A percentile compares a stretch with the other conserved stretches of the same genome.
phyloP scores from a whole-genome alignment of 2,329 filamentous ascomycete species.

The Arthrobotrys entomopaga region DNA sequence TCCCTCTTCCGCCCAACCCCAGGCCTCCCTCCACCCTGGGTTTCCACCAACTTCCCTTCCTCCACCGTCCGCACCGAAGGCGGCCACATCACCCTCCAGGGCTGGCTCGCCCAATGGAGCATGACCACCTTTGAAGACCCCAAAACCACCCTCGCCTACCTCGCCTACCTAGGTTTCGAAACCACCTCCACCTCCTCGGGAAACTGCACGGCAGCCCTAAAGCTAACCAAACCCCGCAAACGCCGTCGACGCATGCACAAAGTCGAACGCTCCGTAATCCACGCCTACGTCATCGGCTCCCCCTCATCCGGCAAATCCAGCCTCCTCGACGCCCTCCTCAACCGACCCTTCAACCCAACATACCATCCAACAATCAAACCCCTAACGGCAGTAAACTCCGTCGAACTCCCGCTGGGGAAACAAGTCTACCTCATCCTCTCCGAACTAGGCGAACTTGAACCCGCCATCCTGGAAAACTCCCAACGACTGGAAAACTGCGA shows the following conservation, averaged over 20 bases:
- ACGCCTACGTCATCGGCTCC: conserved; percentile 90
- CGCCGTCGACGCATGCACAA: conserved; percentile 81
- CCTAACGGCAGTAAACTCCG: conserved; percentile 91
- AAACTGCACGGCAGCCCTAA: conserved; percentile 82
- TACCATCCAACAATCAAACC: conserved; percentile 97
- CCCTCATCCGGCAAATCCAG: conserved; percentile 85
- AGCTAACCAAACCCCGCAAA: conserved; percentile 91
- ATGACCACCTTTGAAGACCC: conserved; percentile 99
- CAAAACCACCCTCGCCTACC: conserved; percentile 92
- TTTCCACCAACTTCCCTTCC: conserved; percentile 86
- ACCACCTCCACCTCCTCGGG: conserved; percentile 75
- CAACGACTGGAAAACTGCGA: conserved; percentile 92
- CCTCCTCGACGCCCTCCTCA: conserved; percentile 89
- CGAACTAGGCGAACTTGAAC: conserved; percentile 94
- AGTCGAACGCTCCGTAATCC: conserved; percentile 91
- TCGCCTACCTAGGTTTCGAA: conserved; percentile 96
- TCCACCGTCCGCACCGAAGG: conserved; percentile 95
- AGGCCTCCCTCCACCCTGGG: conserved; percentile 85
- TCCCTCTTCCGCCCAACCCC: conserved; percentile 93
- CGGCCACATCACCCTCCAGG: conserved; percentile 93
- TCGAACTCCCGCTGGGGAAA: conserved; percentile 93
- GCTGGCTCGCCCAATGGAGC: conserved; percentile 98
- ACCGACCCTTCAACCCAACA: conserved; percentile 81
- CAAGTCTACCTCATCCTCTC: conserved; percentile 97
- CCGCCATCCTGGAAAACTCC: conserved; percentile 90